Evolutionary conservation across 176 grass and related monocot genomes (phyloP), one percentile per base, ranked within the genome.

Genomic region (Phoenix dactylifera): DNA sequence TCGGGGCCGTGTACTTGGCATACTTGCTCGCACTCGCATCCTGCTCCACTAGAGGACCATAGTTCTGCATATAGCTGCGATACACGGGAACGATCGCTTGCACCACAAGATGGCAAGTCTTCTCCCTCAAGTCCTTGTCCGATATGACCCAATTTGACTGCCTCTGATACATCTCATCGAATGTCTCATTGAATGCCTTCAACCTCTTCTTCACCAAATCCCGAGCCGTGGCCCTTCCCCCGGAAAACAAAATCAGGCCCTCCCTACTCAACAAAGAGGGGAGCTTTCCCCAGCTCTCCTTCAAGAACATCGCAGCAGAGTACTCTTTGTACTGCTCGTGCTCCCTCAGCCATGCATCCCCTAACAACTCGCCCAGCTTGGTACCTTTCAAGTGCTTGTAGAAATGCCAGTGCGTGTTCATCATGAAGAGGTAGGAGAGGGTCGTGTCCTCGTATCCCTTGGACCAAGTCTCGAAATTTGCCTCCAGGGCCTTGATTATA

Each of bases 51-150:
- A 96, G 79, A 22, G 91, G 91, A 7, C 91, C 91, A 39, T 96
- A 96, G 61, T 84, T 90, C 75, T 96, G 91, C 91, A 96, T 82
- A 72, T 90, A 96, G 71, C 91, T 96, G 65, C 91, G 60, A 72
- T 96, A 96, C 67, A 73, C 58, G 16, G 91, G 91, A 54, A 96
- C 86, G 6, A 96, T 76, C 7, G 86, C 76, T 60, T 90, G 91
- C 24, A 87, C 75, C 56, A 90, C 74, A 68, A 76, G 82, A 24
- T 73, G 55, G 51, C 91, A 90, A 24, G 76, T 74, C 58, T 79
- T 89, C 74, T 79, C 75, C 54, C 86, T 75, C 56, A 90, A 72
- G 23, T 96, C 86, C 72, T 87, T 90, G 65, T 96, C 86, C 20
- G 77, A 77, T 70, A 96, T 90, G 23, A 96, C 68, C 91, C 91